Conservation (phyloP, 768 basidiomycete genomes). For the Kwoniella shandongensis region DNA sequence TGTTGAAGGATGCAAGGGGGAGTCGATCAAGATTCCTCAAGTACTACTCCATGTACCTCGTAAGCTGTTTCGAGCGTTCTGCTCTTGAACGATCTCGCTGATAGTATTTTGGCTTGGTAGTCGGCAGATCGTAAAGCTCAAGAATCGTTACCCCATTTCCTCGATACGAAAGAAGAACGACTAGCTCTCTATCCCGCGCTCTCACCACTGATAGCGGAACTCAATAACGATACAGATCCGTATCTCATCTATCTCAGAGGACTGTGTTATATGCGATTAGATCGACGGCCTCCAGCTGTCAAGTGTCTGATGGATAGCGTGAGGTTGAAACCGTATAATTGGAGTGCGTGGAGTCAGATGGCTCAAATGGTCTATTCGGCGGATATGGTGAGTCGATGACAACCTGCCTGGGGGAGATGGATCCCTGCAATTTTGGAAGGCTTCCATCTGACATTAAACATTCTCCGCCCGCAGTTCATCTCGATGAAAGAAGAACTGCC, state of each 20-base stretch:
- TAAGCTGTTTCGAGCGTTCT: conserved; percentile 57
- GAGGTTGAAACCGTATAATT: conserved; percentile 81
- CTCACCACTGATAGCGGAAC: conserved; percentile 42
- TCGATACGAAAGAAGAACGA: conserved; percentile 54
- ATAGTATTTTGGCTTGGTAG: conserved; percentile 55
- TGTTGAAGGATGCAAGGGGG: conserved; percentile 67
- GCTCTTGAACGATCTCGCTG: not conserved
- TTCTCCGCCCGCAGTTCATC: conserved; percentile 47
- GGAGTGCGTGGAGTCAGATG: conserved; percentile 85
- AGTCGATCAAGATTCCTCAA: conserved; percentile 73
- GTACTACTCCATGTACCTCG: conserved; percentile 80
- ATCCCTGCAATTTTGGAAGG: conserved; percentile 10
- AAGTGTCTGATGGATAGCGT: conserved; percentile 76
- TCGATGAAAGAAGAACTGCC: conserved; percentile 58
- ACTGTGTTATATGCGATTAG: conserved; percentile 74
- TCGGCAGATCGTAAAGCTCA: conserved; percentile 78
- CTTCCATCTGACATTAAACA: no score
- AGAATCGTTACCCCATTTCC: conserved; percentile 67
- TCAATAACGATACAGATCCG: conserved; percentile 45
- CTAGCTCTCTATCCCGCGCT: conserved; percentile 46
- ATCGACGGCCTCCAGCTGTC: conserved; percentile 79
- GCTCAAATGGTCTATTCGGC: conserved; percentile 71
- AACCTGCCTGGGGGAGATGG: not conserved
- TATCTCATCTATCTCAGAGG: conserved; percentile 60
- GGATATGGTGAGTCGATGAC: conserved; percentile 67